Evolutionary conservation across 2,329 filamentous ascomycete genomes (phyloP).

Genomic region (Epichloe baconii): DNA sequence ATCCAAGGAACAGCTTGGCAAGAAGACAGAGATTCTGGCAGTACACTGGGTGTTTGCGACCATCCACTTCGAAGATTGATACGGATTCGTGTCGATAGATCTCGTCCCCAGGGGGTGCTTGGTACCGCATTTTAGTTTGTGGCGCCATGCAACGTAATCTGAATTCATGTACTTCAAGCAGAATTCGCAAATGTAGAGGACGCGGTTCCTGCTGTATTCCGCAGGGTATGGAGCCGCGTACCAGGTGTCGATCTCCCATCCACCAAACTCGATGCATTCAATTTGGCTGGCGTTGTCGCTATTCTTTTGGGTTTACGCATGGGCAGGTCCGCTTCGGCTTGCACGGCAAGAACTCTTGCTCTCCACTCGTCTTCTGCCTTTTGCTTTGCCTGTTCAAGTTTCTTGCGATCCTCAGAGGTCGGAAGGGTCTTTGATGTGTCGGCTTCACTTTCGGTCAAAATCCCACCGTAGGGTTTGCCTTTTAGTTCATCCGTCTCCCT

Average conservation of each 20-base stretch:
- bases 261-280: conserved; percentile 96
- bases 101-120: conserved; percentile 97
- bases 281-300: conserved; percentile 90
- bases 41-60: conserved; percentile 94
- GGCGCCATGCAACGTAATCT: conserved; percentile 93
- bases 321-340: conserved; percentile 50
- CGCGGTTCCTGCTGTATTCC: conserved; percentile 91
- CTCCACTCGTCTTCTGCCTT: conserved; percentile 90
- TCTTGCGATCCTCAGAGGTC: conserved; percentile 62
- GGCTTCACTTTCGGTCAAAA: conserved; percentile 76
- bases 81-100: conserved; percentile 87
- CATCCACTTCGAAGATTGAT: conserved; percentile 95
- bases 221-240: conserved; percentile 97
- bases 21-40: conserved; percentile 95
- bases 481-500: conserved; percentile 81
- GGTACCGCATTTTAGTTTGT: conserved; percentile 91
- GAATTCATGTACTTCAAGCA: conserved; percentile 99
- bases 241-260: conserved; percentile 97
- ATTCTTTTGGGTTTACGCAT: conserved; percentile 53
- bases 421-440: conserved; percentile 86
- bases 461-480: conserved; percentile 89
- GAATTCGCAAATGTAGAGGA: conserved; percentile 98
- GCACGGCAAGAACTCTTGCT: conserved; percentile 43
- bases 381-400: conserved; percentile 81
- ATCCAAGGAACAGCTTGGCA: conserved; percentile 94